Percentiles rank a stretch among this genome's conserved stretches.
Evolutionary conservation across 2,329 filamentous ascomycete species (phyloP).

Genomic region (Monosporascus sp.): DNA sequence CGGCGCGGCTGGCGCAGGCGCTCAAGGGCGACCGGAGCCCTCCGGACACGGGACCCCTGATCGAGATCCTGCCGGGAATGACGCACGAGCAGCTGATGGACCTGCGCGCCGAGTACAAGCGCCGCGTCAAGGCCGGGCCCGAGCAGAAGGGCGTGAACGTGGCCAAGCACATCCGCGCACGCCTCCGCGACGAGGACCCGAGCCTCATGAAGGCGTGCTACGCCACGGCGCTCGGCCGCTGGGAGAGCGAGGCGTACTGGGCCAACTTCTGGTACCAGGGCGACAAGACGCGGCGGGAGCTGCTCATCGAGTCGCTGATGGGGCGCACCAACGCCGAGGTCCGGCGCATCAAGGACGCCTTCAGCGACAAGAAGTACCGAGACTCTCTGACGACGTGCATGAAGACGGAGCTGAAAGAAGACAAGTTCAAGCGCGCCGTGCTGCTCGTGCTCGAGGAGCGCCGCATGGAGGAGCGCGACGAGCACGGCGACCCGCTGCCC

Average conservation of each 20-base stretch:
- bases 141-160: conserved; percentile 76
- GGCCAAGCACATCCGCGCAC: conserved; percentile 75
- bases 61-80: conserved; percentile 77
- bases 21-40: conserved; percentile 58
- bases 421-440: conserved; percentile 91
- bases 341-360: conserved; percentile 76
- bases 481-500: conserved; percentile 50
- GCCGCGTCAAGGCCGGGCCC: conserved; percentile 71
- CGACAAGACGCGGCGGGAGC: conserved; percentile 74
- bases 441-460: conserved; percentile 76
- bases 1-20: conserved; percentile 67
- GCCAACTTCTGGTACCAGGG: conserved; percentile 97
- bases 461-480: conserved; percentile 75
- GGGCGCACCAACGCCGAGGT: conserved; percentile 87
- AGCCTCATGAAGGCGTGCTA: conserved; percentile 89
- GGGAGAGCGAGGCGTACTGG: conserved; percentile 96
- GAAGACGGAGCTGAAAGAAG: conserved; percentile 86
- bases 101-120: conserved; percentile 85
- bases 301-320: conserved; percentile 91
- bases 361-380: conserved; percentile 85
- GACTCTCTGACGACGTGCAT: conserved; percentile 80
- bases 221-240: conserved; percentile 78
- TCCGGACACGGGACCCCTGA: conserved; percentile 65
- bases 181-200: conserved; percentile 66
- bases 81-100: conserved; percentile 84